These are phyloP conservation scores for Chlorociboria aeruginascens DNA, from an alignment of 495 filamentous ascomycete genomes.

Conservation along the genomic window DNA sequence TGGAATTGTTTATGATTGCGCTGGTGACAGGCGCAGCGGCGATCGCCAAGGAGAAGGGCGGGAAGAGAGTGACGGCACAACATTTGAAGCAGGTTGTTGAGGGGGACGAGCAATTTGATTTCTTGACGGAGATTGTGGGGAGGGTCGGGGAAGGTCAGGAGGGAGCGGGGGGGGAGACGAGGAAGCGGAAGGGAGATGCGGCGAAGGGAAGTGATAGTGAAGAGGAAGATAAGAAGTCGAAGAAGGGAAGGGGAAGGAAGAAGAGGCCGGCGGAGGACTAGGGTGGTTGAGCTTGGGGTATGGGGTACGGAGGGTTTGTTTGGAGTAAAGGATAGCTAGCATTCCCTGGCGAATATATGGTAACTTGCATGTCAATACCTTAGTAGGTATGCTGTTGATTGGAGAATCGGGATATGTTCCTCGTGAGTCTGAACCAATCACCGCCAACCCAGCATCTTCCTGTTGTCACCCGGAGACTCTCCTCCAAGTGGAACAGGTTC, in stretches of 20 bases:
- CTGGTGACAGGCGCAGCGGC: constrained; percentile 78
- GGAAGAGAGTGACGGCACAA: constrained; percentile 77
- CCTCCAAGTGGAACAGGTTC: too few species aligned
- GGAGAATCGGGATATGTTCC: too few species aligned
- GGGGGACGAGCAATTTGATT: constrained; percentile 84
- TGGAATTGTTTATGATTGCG: constrained; percentile 95
- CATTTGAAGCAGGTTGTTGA: constrained; percentile 85
- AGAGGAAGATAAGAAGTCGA: constrained; percentile 11
- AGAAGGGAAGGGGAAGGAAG: constrained; percentile 17
- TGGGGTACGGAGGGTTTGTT: too few species aligned
- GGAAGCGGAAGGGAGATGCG: constrained; percentile 6
- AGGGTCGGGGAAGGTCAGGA: constrained; percentile 67
- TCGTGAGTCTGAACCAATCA: too few species aligned
- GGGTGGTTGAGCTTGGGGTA: too few species aligned
- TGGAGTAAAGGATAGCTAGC: too few species aligned
- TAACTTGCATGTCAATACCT: too few species aligned
- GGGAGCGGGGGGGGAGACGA: constrained; percentile 10
- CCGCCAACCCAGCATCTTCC: too few species aligned
- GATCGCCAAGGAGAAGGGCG: constrained; percentile 67
- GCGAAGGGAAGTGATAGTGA: constrained; percentile 9
- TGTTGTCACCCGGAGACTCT: too few species aligned
- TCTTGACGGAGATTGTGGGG: constrained; percentile 78
- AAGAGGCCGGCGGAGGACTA: constrained; percentile 9
- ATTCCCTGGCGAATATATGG: too few species aligned
- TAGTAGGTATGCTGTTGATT: too few species aligned